Evolutionary conservation across 257 asterid genomes (phyloP), one percentile per base, ranked within the genome.

Genomic region (Verbena officinalis): DNA sequence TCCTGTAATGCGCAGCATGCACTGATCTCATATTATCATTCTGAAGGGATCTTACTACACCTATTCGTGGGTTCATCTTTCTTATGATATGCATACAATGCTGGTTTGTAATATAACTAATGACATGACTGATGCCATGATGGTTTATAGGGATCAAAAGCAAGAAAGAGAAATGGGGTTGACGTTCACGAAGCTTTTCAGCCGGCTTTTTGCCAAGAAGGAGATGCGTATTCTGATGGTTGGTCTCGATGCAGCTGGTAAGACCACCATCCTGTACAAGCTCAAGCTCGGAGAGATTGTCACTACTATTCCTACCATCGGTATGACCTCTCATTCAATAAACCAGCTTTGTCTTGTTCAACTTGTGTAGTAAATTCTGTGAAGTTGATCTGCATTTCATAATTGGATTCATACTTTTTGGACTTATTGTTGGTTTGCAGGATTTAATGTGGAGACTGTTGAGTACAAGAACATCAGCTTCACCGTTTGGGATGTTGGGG

Each of bases 401-500:
- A 48, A 51, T 65, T 21, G 27, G 52, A 54, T 61, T 42, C 36
- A 33, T 45, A 48, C 22, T 22, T 16, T 13, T 34, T 59, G 62
- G 66, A 54, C 39, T 68, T 54, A 15, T 43, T 4, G 27, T 51
- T 72, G 53, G 42, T 64, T 4, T 70, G 63, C 77, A 83, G 88
- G 88, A 55, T 83, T 83, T 74, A 83, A 83, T 42, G 88, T 83
- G 66, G 88, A 83, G 78, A 83, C 88, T 69, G 88, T 83, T 42
- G 88, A 83, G 73, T 83, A 83, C 83, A 83, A 83, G 78, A 83
- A 83, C 88, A 83, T 83, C 69, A 83, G 88, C 78, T 83, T 83
- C 88, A 83, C 88, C 7, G 88, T 79, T 48, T 79, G 88, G 88
- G 88, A 83, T 83, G 88, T 83, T 4, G 88, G 88, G 54, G 88